These are phyloP conservation scores for Sparassis latifolia DNA, from an alignment of 1,284 basidiomycete genomes.

Conservation along the genomic window DNA sequence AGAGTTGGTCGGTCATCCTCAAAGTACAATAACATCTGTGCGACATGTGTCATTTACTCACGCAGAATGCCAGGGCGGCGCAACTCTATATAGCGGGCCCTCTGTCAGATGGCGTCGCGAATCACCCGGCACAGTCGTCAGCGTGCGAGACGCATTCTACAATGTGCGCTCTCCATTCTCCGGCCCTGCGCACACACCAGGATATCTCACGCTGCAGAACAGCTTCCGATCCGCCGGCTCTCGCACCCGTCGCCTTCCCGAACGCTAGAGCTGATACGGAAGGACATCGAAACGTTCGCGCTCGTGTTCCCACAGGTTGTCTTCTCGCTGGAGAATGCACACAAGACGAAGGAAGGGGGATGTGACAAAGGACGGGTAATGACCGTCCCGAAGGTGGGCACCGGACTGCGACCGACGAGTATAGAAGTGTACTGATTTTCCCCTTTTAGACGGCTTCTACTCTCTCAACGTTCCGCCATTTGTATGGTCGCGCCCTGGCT, in stretches of 20 bases:
- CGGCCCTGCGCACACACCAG: constrained; percentile 35
- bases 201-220: no score
- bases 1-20: constrained; percentile 67
- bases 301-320: constrained; percentile 64
- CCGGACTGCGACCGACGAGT: no score
- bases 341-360: constrained; percentile 27
- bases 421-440: no score
- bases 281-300: constrained; percentile 66
- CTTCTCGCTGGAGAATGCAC: constrained; percentile 62
- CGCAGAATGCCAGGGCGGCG: constrained; percentile 60
- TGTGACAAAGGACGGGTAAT: constrained; percentile 39
- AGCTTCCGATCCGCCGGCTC: constrained; percentile 70
- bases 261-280: constrained; percentile 60
- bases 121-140: constrained; percentile 70
- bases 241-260: constrained; percentile 54
- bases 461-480: constrained; percentile 54
- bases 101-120: constrained; percentile 69
- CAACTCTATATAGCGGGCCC: constrained; percentile 62
- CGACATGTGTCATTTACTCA: not conserved
- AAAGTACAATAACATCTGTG: constrained; percentile 42
- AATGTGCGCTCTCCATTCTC: constrained; percentile 45
- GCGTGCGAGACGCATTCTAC: constrained; percentile 80
- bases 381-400: constrained; percentile 56
- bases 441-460: constrained; percentile 53
- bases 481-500: constrained; percentile 61